Conservation (phyloP, 2,329 filamentous ascomycete genomes). For the Colletotrichum sp. region DNA sequence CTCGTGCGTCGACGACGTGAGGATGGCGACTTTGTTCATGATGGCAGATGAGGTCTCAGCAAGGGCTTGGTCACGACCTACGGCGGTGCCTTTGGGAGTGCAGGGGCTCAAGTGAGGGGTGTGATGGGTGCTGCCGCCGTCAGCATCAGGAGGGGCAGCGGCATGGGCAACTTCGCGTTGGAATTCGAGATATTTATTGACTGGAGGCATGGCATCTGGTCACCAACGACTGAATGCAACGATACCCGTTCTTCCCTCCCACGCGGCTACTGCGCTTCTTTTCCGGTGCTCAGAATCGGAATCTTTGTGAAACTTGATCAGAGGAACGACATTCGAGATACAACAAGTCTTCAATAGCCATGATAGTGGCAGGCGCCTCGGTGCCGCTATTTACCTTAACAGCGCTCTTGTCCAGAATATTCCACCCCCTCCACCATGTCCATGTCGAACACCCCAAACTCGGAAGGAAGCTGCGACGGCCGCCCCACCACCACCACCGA, state of each 20-base stretch:
- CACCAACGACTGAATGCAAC: background rate
- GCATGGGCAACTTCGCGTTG: background rate
- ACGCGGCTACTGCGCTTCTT: conserved; percentile 3
- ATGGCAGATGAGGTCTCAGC: conserved; percentile 17
- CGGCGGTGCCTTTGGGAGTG: background rate
- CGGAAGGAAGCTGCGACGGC: background rate
- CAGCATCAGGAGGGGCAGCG: background rate
- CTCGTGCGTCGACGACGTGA: conserved; percentile 42
- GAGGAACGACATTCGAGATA: background rate
- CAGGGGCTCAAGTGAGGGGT: background rate
- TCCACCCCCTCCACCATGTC: background rate
- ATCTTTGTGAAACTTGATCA: background rate
- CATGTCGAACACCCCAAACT: background rate
- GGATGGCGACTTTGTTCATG: conserved; percentile 42
- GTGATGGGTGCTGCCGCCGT: background rate
- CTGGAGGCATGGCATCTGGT: conserved; percentile 7
- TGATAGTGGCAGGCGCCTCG: background rate
- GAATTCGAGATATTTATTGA: conserved; percentile 11
- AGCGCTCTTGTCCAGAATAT: conserved; percentile 11
- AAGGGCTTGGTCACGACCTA: conserved; percentile 12
- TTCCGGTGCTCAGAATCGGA: background rate
- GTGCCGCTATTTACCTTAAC: background rate
- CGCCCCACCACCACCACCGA: background rate
- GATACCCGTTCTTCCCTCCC: background rate
- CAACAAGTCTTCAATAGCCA: background rate